Evolutionary conservation across 176 grass and related monocot genomes (phyloP), one percentile per base, ranked within the genome.

Genomic region (Phyllostachys edulis): DNA sequence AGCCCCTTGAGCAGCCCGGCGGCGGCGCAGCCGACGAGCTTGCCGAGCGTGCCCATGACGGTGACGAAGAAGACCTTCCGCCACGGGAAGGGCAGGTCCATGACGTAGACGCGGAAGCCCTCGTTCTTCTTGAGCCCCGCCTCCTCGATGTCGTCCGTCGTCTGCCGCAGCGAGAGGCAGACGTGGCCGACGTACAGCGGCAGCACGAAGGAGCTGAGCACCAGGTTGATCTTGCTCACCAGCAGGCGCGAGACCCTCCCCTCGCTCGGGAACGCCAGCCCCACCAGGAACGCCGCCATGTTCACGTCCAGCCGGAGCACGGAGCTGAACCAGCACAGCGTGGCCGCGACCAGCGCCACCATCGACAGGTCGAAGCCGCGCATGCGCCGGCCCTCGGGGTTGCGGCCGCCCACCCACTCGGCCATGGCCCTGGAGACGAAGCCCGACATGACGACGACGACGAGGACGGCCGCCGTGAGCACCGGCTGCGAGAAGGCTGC

Each of bases 341-440:
- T 68, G 17, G 80, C 72, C 13, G 92, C 68, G 0, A 44, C 75
- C 8, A 84, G 39, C 38, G 81, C 71, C 0, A 91, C 88, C 37
- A 88, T 61, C 5, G 67, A 78, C 41, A 91, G 82, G 75, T 97
- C 89, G 64, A 89, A 82, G 16, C 77, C 87, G 5, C 90, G 86
- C 91, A 97, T 93, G 51, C 80, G 89, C 18, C 85, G 87, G 0
- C 91, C 94, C 78, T 91, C 89, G 0, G 94, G 94, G 74, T 93
- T 97, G 8, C 91, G 89, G 4, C 84, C 69, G 60, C 87, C 88
- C 63, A 97, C 87, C 89, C 89, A 93, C n/a, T 80, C 85, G 1
- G 92, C 49, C 71, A 90, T 89, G 55, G 80, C 86, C 15, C 77
- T 23, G 9, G 86, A 85, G n/a, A 84, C 68, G 52, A 89, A 55